Conservation (phyloP, 441 rosid species). For the Syzygium malaccense region DNA sequence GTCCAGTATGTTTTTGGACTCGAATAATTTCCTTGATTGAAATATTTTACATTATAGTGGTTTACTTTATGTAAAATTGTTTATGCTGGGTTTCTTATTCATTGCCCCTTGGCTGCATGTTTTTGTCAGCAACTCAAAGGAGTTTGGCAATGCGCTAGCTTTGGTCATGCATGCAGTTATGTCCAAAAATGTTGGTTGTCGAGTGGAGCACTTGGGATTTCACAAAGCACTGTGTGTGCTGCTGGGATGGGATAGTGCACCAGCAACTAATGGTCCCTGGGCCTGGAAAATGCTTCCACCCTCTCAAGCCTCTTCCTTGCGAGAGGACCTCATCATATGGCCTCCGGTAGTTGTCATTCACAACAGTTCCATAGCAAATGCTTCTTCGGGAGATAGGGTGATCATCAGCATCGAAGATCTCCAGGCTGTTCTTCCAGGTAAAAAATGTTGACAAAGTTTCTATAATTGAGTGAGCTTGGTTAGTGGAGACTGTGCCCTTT, state of each 20-base stretch:
- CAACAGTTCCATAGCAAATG: conserved; percentile 37
- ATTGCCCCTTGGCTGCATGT: not conserved
- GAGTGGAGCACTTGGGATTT: conserved; percentile 59
- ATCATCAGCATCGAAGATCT: conserved; percentile 43
- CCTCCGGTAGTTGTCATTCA: conserved; percentile 51
- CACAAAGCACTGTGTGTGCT: conserved; percentile 55
- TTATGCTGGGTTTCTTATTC: not conserved
- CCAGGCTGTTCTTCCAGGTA: conserved; percentile 50
- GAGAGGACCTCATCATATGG: conserved; percentile 66
- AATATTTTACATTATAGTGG: not conserved
- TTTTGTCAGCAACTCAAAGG: conserved; percentile 45
- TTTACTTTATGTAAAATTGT: not conserved
- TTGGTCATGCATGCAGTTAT: conserved; percentile 49
- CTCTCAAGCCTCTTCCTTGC: conserved; percentile 41
- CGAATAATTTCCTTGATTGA: not conserved
- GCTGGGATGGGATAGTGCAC: conserved; percentile 51
- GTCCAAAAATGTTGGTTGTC: conserved; percentile 47
- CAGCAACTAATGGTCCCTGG: conserved; percentile 39
- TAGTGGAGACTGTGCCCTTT: not conserved
- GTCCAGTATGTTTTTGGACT: not conserved
- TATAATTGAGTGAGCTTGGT: not conserved
- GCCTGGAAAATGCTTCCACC: conserved; percentile 32
- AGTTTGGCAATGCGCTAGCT: conserved; percentile 41
- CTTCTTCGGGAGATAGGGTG: conserved; percentile 35
- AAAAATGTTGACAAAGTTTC: not conserved